Conservation (phyloP, 1,284 basidiomycete species). For the Moniliella sp. region DNA sequence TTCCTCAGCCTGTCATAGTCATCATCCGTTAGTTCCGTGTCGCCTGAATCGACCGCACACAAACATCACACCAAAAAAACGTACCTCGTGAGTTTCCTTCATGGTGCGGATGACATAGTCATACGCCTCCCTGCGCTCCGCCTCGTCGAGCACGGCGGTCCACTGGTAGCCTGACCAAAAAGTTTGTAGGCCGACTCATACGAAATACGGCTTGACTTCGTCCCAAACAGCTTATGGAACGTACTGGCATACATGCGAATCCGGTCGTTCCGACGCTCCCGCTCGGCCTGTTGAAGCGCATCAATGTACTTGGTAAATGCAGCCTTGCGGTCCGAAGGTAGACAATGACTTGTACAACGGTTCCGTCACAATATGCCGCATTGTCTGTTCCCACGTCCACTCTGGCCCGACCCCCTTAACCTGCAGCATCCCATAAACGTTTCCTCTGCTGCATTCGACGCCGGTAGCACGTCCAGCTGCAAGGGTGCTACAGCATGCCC, state of each 20-base stretch:
- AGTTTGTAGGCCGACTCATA: slow-evolving; percentile 16
- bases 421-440: slow-evolving; percentile 69
- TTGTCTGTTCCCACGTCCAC: slow-evolving; percentile 95
- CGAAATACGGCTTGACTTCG: slow-evolving; percentile 13
- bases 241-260: slow-evolving; percentile 1
- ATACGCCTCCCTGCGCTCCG: slow-evolving; percentile 10
- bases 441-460: slow-evolving; percentile 71
- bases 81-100: slow-evolving; percentile 10
- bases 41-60: too few species aligned
- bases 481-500: too few species aligned
- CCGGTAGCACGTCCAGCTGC: too few species aligned
- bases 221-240: background rate
- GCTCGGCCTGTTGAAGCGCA: slow-evolving; percentile 15
- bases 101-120: slow-evolving; percentile 10
- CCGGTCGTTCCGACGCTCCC: slow-evolving; percentile 7
- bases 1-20: slow-evolving; percentile 7
- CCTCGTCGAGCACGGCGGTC: slow-evolving; percentile 8
- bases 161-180: slow-evolving; percentile 4
- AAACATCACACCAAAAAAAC: too few species aligned
- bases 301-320: slow-evolving; percentile 41
- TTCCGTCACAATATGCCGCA: slow-evolving; percentile 91
- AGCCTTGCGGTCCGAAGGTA: slow-evolving; percentile 71
- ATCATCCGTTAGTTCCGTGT: too few species aligned
- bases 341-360: slow-evolving; percentile 85
- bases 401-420: slow-evolving; percentile 68